Percentiles rank a stretch among this genome's conserved stretches.
These are phyloP conservation scores for Backusella australiensis DNA, from an alignment of 192 early-diverging fungal genomes.

Conservation along the genomic window DNA sequence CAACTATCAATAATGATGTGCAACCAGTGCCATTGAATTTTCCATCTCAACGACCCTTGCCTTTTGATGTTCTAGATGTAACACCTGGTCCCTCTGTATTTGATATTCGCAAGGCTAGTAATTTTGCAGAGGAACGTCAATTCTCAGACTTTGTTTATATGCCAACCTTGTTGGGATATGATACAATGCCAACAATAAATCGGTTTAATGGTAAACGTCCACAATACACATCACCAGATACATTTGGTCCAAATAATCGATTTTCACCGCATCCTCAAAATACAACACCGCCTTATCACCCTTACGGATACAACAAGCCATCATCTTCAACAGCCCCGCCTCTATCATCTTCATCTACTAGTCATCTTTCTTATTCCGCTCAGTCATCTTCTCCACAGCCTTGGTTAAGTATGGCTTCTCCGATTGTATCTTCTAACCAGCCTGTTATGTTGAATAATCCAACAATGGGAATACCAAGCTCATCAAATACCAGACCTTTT, in stretches of 20 bases:
- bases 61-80: not conserved
- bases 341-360: not conserved
- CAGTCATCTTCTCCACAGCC: not conserved
- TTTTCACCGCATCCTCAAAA: not conserved
- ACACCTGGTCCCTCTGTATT: not conserved
- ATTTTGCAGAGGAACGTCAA: not conserved
- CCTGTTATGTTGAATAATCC: not conserved
- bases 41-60: not conserved
- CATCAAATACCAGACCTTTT: not conserved
- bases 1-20: not conserved
- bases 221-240: not conserved
- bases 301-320: not conserved
- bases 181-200: not conserved
- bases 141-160: slow-evolving; percentile 35
- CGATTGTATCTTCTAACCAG: not conserved
- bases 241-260: not conserved
- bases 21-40: not conserved
- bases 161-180: slow-evolving; percentile 9
- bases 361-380: not conserved
- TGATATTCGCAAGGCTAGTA: not conserved
- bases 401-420: not conserved
- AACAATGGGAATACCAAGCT: not conserved
- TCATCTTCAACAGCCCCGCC: not conserved
- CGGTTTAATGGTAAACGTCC: not conserved
- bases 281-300: not conserved